Base-by-base conservation (phyloP, 176 grass and related monocot species). In the Panicum miliaceum region DNA sequence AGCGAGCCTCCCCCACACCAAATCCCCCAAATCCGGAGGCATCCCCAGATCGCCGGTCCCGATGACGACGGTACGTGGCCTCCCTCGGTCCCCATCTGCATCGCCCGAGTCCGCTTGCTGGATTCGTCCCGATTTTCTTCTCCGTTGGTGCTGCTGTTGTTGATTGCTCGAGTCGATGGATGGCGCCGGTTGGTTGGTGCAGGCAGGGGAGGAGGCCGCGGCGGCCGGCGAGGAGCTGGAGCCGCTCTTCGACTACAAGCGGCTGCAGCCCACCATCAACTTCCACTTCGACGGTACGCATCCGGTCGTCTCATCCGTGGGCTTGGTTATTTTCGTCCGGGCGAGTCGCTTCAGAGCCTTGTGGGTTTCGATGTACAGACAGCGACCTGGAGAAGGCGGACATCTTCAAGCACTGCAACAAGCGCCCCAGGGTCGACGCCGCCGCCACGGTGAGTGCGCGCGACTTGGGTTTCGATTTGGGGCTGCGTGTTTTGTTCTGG, bases 231-330 rank as follows among this genome's bases (percentile, higher is more conserved):
- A 98, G 54, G 96, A 98, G 42, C 82, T 98, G 40, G 96, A 98
- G 77, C 85, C 96, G n/a, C 92, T 98, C 58, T 98, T 98, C 87
- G 88, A 98, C 48, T 98, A 98, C 83, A 77, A 67, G 63, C 93
- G 89, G 68, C 87, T 98, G 56, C 91, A 88, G 73, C 96, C 96
- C 32, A 56, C 42, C 9, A 52, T 89, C 12, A 67, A 79, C 80
- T 88, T 95, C 83, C 22, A 64, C 71, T 98, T 95, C 84, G 91
- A 95, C 59, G 93, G 96, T 98, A 79, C 36, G 82, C 80, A 7
- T 12, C 51, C 5, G 51, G 41, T 20, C 38, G 11, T 36, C 42
- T 50, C 46, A 47, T 66, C 26, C 54, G 4, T 63, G 56, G n/a
- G 12, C 42, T 68, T 69, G 71, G 40, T 67, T n/a, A n/a, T n/a